A percentile compares a stretch with the other conserved stretches of the same genome.
These are phyloP conservation scores for Trifolium fragiferum DNA, from an alignment of 306 rosid species.

Conservation along the genomic window DNA sequence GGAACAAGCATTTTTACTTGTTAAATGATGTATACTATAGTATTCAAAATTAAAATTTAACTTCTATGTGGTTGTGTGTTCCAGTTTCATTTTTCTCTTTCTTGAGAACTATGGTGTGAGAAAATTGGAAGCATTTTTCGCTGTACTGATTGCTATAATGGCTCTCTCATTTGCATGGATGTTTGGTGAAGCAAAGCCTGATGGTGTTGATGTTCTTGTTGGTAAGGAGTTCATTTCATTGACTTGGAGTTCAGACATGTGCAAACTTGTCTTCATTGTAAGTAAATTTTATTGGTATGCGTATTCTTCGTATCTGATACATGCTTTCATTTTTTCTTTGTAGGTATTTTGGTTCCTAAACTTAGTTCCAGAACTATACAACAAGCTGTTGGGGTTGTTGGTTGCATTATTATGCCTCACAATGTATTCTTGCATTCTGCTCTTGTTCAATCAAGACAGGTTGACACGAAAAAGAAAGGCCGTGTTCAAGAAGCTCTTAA, in stretches of 20 bases:
- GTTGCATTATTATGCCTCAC: conserved; percentile 98
- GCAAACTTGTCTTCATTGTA: conserved; percentile 11
- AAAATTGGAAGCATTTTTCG: conserved; percentile 93
- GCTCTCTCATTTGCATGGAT: conserved; percentile 96
- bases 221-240: conserved; percentile 53
- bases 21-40: neutral
- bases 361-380: conserved; percentile 88
- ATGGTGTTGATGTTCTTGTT: conserved; percentile 80
- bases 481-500: conserved; percentile 92
- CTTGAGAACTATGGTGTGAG: conserved; percentile 97
- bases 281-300: neutral
- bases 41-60: conserved; percentile 10
- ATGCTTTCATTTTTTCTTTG: conserved; percentile 13
- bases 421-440: conserved; percentile 96
- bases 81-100: conserved; percentile 89
- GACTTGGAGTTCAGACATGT: conserved; percentile 10
- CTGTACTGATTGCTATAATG: conserved; percentile 87
- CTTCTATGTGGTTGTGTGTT: conserved; percentile 37
- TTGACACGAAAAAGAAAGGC: conserved; percentile 69
- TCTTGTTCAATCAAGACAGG: conserved; percentile 85
- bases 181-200: conserved; percentile 91
- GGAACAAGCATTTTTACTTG: conserved; percentile 7
- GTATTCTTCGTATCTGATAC: conserved; percentile 35
- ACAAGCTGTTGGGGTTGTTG: conserved; percentile 97
- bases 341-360: conserved; percentile 90